Conservation (phyloP, 805 yeast genomes). For the Torulaspora franciscae region DNA sequence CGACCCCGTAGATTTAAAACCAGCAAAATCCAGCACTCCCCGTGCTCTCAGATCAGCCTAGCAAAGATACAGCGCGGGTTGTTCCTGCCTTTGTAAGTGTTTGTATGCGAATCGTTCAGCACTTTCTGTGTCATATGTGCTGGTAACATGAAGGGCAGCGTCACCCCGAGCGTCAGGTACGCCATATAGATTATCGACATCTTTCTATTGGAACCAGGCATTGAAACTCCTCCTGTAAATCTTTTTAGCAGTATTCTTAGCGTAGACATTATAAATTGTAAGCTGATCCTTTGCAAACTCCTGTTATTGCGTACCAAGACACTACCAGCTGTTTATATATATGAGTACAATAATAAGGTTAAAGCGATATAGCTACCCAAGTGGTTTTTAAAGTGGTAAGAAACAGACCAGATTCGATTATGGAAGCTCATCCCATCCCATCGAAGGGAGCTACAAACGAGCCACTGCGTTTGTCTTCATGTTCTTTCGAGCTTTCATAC, state of each 20-base stretch:
- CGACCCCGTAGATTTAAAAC: constrained; percentile 7
- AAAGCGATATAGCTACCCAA: background rate
- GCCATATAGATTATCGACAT: constrained; percentile 20
- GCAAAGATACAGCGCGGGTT: constrained; percentile 23
- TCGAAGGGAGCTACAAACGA: background rate
- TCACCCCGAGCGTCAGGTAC: constrained; percentile 28
- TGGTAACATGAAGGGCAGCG: constrained; percentile 30
- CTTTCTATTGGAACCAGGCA: constrained; percentile 2
- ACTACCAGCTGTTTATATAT: background rate
- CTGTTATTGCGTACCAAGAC: background rate
- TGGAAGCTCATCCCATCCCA: background rate
- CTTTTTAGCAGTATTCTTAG: background rate
- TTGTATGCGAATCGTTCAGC: constrained; percentile 8
- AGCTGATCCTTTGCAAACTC: background rate
- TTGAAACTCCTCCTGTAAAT: background rate
- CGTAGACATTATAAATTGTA: background rate
- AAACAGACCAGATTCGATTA: background rate
- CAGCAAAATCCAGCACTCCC: constrained; percentile 8
- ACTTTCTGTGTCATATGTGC: constrained; percentile 24
- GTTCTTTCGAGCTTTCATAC: background rate
- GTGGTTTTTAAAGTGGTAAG: background rate
- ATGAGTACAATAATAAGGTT: background rate
- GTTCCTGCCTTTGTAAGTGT: constrained; percentile 19
- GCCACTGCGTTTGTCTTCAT: background rate
- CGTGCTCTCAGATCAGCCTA: constrained; percentile 4